Base-by-base conservation (phyloP, 1,139 yeast species). In the Saccharomyces hybrid region DNA sequence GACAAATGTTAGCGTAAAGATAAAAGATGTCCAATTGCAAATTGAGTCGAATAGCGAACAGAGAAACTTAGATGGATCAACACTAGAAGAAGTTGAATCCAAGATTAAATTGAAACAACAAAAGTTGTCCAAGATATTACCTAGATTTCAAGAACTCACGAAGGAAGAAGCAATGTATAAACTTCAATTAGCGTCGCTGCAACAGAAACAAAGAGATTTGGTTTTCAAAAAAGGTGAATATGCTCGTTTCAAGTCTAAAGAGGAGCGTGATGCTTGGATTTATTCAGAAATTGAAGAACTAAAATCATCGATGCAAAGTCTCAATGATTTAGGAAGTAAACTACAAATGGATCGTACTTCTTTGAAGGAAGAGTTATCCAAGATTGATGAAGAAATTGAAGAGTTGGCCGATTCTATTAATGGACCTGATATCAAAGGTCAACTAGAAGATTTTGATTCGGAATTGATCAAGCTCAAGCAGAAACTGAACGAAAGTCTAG, bases 141-240 rank as follows among this genome's bases (percentile, higher is more conserved):
- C 90, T 0, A 65, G 71, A 28, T 73, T 80, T 50, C 69, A 70
- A 3, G 58, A 68, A 6, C 67, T 82, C 25, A 75, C 71, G 49
- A 58, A 62, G 0, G 66, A 73, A 52, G 89, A 86, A 65, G 52
- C 64, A 0, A 62, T 62, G 0, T 59, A 77, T 11, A 79, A 79
- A 57, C 60, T 67, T 1, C 67, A 74, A 49, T 70, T 86, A 41
- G 65, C 73, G 2, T 74, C 75, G n/a, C 66, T 82, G 47, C 77
- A 77, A 52, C 75, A 82, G 1, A 76, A 74, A 41, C 90, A 86
- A 67, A 76, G 88, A 59, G 78, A 83, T 7, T 70, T 91, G 8
- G 80, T 86, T 54, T 76, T 89, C 9, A 91, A 90, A 64, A 88
- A 85, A 62, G 89, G 86, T 48, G 79, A 93, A 54, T 81, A 81